Evolutionary conservation across 306 rosid genomes (phyloP).

Genomic region (Cucumis cinereus): DNA sequence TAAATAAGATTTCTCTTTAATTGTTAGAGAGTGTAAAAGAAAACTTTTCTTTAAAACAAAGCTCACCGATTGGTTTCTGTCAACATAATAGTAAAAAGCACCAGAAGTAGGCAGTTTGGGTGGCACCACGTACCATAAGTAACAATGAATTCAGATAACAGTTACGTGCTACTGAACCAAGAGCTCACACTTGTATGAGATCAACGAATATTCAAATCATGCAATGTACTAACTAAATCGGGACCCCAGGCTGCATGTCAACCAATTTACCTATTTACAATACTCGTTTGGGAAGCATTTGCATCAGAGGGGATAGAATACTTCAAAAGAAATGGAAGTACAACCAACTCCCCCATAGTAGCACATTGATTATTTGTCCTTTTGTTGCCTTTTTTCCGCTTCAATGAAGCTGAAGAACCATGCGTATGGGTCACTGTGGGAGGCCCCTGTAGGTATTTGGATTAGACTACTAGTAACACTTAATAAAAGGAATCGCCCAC

Average conservation of each 20-base stretch:
- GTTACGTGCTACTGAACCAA: not conserved
- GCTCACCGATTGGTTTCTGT: not conserved
- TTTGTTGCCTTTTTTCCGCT: conserved; percentile 75
- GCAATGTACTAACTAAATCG: not conserved
- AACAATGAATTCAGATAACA: not conserved
- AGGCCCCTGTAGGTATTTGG: conserved; percentile 51
- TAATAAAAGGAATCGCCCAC: conserved; percentile 9
- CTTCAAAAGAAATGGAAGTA: conserved; percentile 81
- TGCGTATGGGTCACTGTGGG: conserved; percentile 26
- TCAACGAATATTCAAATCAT: not conserved
- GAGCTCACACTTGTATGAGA: not conserved
- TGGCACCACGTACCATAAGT: not conserved
- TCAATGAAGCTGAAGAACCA: conserved; percentile 38
- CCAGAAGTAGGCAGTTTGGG: not conserved
- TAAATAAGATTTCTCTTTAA: not conserved
- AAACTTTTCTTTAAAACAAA: not conserved
- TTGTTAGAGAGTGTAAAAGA: not conserved
- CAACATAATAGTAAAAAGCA: not conserved
- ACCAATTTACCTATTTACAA: conserved; percentile 54
- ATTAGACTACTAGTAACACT: conserved; percentile 1
- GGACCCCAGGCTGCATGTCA: not conserved
- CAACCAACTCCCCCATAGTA: conserved; percentile 74
- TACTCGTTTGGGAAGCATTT: conserved; percentile 31
- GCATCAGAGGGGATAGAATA: conserved; percentile 65
- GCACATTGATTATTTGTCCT: conserved; percentile 29